A percentile compares a stretch with the other conserved stretches of the same genome.
These are phyloP conservation scores for Lotmaria passim DNA, from an alignment of 208 protist species.

Conservation along the genomic window DNA sequence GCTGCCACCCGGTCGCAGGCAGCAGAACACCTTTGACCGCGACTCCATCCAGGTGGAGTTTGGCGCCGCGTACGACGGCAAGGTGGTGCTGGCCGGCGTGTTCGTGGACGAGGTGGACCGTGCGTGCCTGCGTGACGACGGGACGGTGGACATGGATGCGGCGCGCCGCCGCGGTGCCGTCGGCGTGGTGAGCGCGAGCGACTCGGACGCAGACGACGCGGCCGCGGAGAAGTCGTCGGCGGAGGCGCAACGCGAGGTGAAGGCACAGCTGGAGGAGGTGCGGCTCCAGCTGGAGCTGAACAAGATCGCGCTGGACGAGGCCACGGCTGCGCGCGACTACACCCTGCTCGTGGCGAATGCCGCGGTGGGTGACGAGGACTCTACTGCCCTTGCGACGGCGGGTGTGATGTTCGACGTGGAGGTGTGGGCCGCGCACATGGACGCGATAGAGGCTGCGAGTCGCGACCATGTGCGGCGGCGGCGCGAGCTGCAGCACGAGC, in stretches of 20 bases:
- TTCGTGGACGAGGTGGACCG: slow-evolving; percentile 26
- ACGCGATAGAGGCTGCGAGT: slow-evolving; percentile 19
- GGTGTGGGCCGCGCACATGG: slow-evolving; percentile 28
- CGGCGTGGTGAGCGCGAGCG: slow-evolving; percentile 23
- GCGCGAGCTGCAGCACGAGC: slow-evolving; percentile 22
- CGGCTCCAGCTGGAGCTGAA: slow-evolving; percentile 23
- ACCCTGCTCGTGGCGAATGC: slow-evolving; percentile 1
- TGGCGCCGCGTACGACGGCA: slow-evolving; percentile 24
- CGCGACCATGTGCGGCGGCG: slow-evolving; percentile 1
- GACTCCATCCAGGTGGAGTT: slow-evolving; percentile 40
- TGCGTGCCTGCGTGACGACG: slow-evolving; percentile 29
- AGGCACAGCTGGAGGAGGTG: slow-evolving; percentile 27
- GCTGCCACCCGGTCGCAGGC: slow-evolving; percentile 8
- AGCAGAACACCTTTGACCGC: slow-evolving; percentile 15
- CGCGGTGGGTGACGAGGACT: slow-evolving; percentile 11
- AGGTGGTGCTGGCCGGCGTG: slow-evolving; percentile 26
- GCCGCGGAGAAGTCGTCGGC: slow-evolving; percentile 8
- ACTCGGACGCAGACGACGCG: slow-evolving; percentile 20
- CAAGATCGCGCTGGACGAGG: slow-evolving; percentile 23
- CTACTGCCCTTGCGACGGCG: not conserved
- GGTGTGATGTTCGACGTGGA: slow-evolving; percentile 18
- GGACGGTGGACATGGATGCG: slow-evolving; percentile 26
- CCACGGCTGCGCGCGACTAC: slow-evolving; percentile 17
- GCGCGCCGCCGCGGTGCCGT: slow-evolving; percentile 1
- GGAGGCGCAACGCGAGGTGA: slow-evolving; percentile 11